Evolutionary conservation across 2,329 filamentous ascomycete genomes (phyloP).

Genomic region (Apiospora aurea): DNA sequence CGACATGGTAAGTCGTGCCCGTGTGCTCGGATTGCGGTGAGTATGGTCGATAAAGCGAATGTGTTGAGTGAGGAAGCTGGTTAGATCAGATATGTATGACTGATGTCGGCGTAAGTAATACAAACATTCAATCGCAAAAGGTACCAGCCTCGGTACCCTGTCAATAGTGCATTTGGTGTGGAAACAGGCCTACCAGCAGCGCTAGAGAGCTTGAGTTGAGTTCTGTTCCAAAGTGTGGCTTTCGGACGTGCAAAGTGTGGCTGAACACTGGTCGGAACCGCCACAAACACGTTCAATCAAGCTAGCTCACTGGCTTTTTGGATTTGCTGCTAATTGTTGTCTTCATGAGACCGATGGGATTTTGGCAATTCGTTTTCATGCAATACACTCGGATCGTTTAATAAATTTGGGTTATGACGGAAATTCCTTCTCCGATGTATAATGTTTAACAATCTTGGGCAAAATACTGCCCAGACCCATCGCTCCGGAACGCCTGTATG

Average conservation of each 20-base stretch:
- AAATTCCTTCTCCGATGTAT: neutral
- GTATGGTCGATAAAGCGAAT: neutral
- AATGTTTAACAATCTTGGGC: neutral
- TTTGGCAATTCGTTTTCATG: neutral
- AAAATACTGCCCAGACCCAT: neutral
- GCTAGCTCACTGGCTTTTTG: neutral
- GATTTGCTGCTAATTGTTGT: neutral
- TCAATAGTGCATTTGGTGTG: conserved; percentile 4
- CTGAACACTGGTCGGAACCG: neutral
- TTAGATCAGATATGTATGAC: neutral
- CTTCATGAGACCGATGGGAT: neutral
- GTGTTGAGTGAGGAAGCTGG: neutral
- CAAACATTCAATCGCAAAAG: neutral
- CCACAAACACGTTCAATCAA: neutral
- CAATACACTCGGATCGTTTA: neutral
- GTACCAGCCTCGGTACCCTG: conserved; percentile 1
- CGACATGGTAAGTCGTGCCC: conserved; percentile 43
- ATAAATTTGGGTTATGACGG: neutral
- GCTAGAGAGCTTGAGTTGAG: neutral
- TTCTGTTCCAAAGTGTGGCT: neutral
- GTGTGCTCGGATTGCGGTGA: neutral
- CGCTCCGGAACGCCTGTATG: neutral
- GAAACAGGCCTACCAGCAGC: neutral
- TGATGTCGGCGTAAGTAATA: neutral
- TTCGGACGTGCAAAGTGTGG: neutral